Base-by-base conservation (phyloP, 1,284 basidiomycete genomes). In the Cryptococcus hybrid region DNA sequence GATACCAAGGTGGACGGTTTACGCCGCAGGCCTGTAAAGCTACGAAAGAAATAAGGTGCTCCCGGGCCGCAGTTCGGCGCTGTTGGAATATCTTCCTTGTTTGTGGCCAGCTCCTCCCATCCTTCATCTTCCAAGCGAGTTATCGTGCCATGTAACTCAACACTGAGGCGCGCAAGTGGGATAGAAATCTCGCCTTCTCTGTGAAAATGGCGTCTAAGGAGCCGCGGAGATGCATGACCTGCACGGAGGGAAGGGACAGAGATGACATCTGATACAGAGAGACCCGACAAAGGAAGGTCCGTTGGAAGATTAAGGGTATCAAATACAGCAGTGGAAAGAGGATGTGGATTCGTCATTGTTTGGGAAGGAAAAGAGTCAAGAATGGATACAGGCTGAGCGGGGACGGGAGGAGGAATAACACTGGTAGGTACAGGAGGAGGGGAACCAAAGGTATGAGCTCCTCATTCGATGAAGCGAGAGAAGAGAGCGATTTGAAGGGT, bases 61-160 rank as follows among this genome's bases (percentile, higher is more conserved):
- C 24, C 42, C 57, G 61, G 9, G 5, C 59, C 59, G 7, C 68
- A 71, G 49, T 75, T 75, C 4, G 67, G 63, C 1, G 57, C 52
- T 9, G 59, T 60, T 2, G 63, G 60, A 5, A 59, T 54, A 9
- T 52, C 46, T 8, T 47, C 46, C 12, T 24, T 30, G 8, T 47
- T 30, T 30, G 34, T 35, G 24, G 18, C 46, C 5, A 71, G 56
- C 51, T 66, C 58, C 53, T 70, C 71, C 70, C 71, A 74, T 9
- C 68, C 70, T 48, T 76, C 74, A 40, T 75, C 74, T n/a, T 69
- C 69, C 8, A 69, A 55, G 34, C 61, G 59, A 5, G 69, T 67
- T 45, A 73, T 66, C 5, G 63, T 65, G 4, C 74, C 74, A 51
- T 70, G 59, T 39, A 76, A 52, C 45, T 76, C 73, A 40, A 76